Percentiles rank a stretch among this genome's conserved stretches.
Evolutionary conservation across 139 green algal species (phyloP).

Genomic region (Ulvella scutata): DNA sequence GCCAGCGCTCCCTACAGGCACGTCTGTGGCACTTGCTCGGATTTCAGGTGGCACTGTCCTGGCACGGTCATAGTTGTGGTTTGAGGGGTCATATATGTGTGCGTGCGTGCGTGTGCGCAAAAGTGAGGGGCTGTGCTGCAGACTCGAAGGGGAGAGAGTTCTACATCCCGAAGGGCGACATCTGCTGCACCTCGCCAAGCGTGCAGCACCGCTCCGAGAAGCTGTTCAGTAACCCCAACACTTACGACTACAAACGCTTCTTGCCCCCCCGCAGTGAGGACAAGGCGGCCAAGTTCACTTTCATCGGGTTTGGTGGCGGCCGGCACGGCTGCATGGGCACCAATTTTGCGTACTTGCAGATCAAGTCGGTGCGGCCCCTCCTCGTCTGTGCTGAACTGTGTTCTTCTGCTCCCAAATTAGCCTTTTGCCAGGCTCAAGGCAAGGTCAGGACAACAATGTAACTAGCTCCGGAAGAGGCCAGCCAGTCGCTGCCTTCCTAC

Average conservation of each 20-base stretch:
- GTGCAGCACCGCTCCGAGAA: conserved; percentile 67
- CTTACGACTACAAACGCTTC: conserved; percentile 78
- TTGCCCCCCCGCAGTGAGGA: conserved; percentile 61
- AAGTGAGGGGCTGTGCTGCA: neutral
- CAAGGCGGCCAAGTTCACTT: conserved; percentile 62
- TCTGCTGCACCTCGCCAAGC: conserved; percentile 71
- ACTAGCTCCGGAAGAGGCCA: too few relatives aligned
- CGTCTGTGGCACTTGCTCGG: too few relatives aligned
- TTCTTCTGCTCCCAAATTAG: neutral
- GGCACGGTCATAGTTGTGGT: too few relatives aligned
- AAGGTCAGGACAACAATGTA: too few relatives aligned
- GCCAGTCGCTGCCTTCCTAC: too few relatives aligned
- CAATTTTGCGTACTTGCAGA: conserved; percentile 89
- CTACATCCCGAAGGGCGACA: conserved; percentile 52
- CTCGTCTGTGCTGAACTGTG: neutral
- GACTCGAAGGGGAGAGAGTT: conserved; percentile 17
- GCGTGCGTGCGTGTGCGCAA: neutral
- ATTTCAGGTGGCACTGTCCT: too few relatives aligned
- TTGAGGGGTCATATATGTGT: too few relatives aligned
- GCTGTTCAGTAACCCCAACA: conserved; percentile 55
- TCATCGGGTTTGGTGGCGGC: conserved; percentile 90
- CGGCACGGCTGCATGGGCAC: conserved; percentile 94
- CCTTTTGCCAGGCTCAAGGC: too few relatives aligned
- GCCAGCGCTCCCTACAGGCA: too few relatives aligned
- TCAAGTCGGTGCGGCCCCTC: conserved; percentile 3